Evolutionary conservation across 805 yeast species (phyloP).

Genomic region (Yamadazyma olivae): DNA sequence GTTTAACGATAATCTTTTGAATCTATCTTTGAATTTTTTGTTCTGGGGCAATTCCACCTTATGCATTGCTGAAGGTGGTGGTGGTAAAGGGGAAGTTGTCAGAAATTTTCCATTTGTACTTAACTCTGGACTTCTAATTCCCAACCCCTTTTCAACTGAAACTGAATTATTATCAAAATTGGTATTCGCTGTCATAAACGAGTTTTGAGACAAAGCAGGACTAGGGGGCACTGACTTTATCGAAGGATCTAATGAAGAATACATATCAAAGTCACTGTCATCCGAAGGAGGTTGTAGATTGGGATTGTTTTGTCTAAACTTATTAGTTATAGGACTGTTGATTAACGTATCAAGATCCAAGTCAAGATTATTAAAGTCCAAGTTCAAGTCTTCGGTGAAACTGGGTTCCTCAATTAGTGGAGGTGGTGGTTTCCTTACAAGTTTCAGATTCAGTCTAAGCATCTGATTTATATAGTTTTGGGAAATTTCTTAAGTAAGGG

Average conservation of each 20-base stretch:
- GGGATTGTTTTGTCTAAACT: constrained; percentile 23
- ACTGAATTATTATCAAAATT: neutral
- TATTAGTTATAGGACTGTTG: constrained; percentile 19
- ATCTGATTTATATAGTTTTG: constrained; percentile 1
- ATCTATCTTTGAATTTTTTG: constrained; percentile 1
- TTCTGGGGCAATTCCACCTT: neutral
- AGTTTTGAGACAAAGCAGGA: constrained; percentile 9
- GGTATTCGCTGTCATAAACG: neutral
- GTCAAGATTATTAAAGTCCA: constrained; percentile 4
- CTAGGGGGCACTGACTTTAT: constrained; percentile 7
- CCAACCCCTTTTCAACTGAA: neutral
- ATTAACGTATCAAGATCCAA: constrained; percentile 17
- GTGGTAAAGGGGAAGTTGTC: constrained; percentile 1
- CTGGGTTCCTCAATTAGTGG: constrained; percentile 1
- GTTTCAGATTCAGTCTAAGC: constrained; percentile 5
- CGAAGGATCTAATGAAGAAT: constrained; percentile 13
- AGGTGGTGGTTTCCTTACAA: constrained; percentile 11
- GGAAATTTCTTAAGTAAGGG: too few relatives aligned
- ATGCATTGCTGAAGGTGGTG: neutral
- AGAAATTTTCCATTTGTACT: constrained; percentile 1
- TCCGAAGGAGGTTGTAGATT: constrained; percentile 19
- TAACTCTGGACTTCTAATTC: neutral
- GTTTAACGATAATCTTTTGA: constrained; percentile 11
- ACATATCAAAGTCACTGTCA: constrained; percentile 4
- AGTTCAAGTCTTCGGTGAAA: neutral